phyloP scores from a whole-genome alignment of 2,329 filamentous ascomycete genomes.

The Graphiopsis chlorocephala region DNA sequence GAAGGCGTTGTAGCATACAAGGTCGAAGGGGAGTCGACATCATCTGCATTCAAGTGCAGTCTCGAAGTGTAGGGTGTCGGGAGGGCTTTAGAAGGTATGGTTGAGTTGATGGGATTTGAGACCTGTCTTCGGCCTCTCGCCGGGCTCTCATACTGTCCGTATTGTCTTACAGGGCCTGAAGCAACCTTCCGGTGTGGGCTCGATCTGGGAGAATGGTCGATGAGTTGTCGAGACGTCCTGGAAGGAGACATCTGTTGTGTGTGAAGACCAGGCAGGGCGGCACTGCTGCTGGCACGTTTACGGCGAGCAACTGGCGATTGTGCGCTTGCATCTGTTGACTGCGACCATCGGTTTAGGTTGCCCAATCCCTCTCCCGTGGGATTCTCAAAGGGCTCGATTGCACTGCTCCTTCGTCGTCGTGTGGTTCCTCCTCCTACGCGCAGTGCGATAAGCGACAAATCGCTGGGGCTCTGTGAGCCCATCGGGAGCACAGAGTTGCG shows the following conservation, averaged over 20 bases:
- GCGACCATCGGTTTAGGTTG: conserved; percentile 58
- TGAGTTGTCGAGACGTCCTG: conserved; percentile 29
- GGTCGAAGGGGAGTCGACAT: conserved; percentile 32
- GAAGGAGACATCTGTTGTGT: conserved; percentile 35
- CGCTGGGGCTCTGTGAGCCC: conserved; percentile 25
- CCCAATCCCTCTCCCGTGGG: conserved; percentile 45
- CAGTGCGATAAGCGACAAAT: conserved; percentile 25
- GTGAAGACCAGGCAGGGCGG: conserved; percentile 33
- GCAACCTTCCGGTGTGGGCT: conserved; percentile 36
- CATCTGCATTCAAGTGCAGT: conserved; percentile 23
- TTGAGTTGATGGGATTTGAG: conserved; percentile 8
- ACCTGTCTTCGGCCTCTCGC: conserved; percentile 14
- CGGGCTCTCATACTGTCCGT: not conserved
- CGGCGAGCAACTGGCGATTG: conserved; percentile 38
- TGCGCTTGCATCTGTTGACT: conserved; percentile 53
- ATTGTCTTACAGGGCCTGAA: conserved; percentile 1
- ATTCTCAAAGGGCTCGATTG: conserved; percentile 37
- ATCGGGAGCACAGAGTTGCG: conserved; percentile 27
- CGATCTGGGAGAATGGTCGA: conserved; percentile 37
- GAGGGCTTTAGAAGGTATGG: not conserved
- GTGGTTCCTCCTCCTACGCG: conserved; percentile 23
- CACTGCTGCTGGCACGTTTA: conserved; percentile 38
- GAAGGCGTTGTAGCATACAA: conserved; percentile 20
- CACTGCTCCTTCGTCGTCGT: conserved; percentile 41
- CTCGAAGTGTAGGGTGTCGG: not conserved